Percentiles rank a stretch among this genome's conserved stretches.
phyloP scores from a whole-genome alignment of 1,284 basidiomycete genomes.

The Pulveroboletus sp. region DNA sequence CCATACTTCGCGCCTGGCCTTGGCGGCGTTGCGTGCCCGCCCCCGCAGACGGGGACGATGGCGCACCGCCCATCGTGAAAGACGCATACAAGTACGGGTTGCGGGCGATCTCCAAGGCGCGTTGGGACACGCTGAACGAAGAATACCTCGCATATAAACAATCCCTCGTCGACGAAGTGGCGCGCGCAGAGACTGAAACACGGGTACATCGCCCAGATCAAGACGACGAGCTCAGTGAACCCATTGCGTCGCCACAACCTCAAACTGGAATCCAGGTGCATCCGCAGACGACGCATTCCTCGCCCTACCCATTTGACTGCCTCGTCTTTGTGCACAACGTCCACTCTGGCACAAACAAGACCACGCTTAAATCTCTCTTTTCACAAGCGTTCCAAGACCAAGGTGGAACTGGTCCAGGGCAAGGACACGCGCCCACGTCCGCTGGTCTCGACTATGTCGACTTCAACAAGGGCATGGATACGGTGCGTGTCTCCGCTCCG shows the following conservation, averaged over 20 bases:
- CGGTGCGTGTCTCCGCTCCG: conserved; percentile 39
- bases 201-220: conserved; percentile 7
- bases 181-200: conserved; percentile 27
- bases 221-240: neutral
- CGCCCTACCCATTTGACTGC: conserved; percentile 61
- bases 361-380: conserved; percentile 66
- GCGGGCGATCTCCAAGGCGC: conserved; percentile 52
- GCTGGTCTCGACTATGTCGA: conserved; percentile 72
- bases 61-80: conserved; percentile 15
- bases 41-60: neutral
- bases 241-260: neutral
- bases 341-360: conserved; percentile 74
- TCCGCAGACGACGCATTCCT: conserved; percentile 24
- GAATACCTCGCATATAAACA: conserved; percentile 65
- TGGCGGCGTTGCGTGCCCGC: conserved; percentile 39
- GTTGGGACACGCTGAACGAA: conserved; percentile 61
- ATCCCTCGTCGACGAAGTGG: conserved; percentile 49
- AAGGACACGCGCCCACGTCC: neutral
- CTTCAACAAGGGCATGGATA: conserved; percentile 73
- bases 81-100: conserved; percentile 61
- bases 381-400: conserved; percentile 40
- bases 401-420: conserved; percentile 6
- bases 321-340: conserved; percentile 70
- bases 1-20: conserved; percentile 54
- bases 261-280: neutral